Base-by-base conservation (phyloP, 108 stramenopile genomes). In the Cyclotella baltica region DNA sequence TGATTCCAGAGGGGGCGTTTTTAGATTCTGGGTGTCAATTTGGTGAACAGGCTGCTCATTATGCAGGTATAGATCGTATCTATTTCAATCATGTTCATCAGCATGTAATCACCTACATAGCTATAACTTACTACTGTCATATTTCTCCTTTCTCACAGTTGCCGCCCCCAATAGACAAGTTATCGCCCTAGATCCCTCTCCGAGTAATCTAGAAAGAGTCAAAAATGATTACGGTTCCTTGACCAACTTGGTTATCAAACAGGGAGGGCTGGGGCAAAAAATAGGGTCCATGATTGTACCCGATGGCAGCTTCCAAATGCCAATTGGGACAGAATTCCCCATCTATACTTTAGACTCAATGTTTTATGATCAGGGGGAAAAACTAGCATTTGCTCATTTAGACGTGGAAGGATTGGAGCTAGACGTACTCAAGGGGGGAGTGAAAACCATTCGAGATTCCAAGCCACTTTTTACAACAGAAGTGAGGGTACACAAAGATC, bases 331-430 rank as follows among this genome's bases (percentile, higher is more conserved):
- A 25, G 53, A 66, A 37, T 75, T 75, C 38, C 52, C 51, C 0
- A 34, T 75, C 4, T 51, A 36, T 19, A 75, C 73, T 2, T 1
- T 75, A 18, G 73, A 75, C 48, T 53, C 51, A 34, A 35, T 75
- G 52, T 75, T 75, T 36, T 67, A 52, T 56, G 64, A 67, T n/a
- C 30, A 67, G 22, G 64, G 73, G 5, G 4, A 31, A 46, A 75
- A 67, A 30, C 65, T 75, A 23, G 73, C 34, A 10, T 75, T 75
- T 67, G 73, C 73, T 25, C 73, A 75, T 40, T 5, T 75, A 13
- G 73, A 75, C 37, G 65, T 75, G 23, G 73, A 75, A 36, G 73
- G 73, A 5, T 67, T 52, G 28, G 73, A 75, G 22, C 65, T 75
- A 22, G 73, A 66, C 27, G 73, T 67, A 5, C 48, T 75, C 4